Conservation (phyloP, 345 rosid species). For the Camelina sativa region DNA sequence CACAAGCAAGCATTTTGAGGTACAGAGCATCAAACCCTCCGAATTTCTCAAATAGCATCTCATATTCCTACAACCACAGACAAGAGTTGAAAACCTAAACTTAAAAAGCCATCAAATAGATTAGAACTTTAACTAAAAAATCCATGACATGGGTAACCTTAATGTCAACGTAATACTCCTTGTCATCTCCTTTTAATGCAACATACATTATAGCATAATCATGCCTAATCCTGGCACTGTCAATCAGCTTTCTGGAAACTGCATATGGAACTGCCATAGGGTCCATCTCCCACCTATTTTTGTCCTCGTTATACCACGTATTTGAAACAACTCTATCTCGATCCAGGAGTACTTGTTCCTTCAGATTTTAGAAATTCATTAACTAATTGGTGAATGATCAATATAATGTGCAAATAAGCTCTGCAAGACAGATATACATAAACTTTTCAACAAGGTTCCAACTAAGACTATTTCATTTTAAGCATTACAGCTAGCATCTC, state of each 20-base stretch:
- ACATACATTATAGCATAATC: slow-evolving; percentile 91
- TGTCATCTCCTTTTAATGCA: slow-evolving; percentile 80
- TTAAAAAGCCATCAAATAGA: slow-evolving; percentile 6
- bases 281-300: slow-evolving; percentile 87
- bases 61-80: slow-evolving; percentile 71
- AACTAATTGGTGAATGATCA: slow-evolving; percentile 30
- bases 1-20: slow-evolving; percentile 87
- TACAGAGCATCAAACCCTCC: slow-evolving; percentile 96
- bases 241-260: slow-evolving; percentile 76
- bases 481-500: slow-evolving; percentile 8
- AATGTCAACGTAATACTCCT: slow-evolving; percentile 71
- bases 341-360: slow-evolving; percentile 86
- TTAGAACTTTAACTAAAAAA: slow-evolving; percentile 16
- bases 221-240: slow-evolving; percentile 84
- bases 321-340: slow-evolving; percentile 88
- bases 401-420: slow-evolving; percentile 27
- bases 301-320: slow-evolving; percentile 87
- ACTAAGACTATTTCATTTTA: slow-evolving; percentile 6
- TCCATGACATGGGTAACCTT: slow-evolving; percentile 54
- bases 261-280: slow-evolving; percentile 88
- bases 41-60: slow-evolving; percentile 76
- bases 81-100: slow-evolving; percentile 37
- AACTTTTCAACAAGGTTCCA: slow-evolving; percentile 10
- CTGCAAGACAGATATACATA: slow-evolving; percentile 9
- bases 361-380: slow-evolving; percentile 33